Evolutionary conservation across 805 yeast genomes (phyloP).

Genomic region (Pichia manshurica): DNA sequence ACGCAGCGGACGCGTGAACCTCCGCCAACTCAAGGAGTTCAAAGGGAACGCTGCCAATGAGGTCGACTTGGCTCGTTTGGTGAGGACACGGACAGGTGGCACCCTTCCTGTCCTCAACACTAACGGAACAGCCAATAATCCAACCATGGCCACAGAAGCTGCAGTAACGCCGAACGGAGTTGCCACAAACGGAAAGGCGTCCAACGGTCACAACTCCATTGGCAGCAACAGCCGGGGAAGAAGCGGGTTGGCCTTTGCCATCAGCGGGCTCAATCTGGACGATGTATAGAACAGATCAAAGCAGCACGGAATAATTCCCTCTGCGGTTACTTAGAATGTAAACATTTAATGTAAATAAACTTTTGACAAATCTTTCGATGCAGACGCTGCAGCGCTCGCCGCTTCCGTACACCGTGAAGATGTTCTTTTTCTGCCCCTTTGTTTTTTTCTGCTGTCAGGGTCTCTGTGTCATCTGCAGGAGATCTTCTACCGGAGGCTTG

Average conservation of each 20-base stretch:
- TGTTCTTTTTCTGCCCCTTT: background rate
- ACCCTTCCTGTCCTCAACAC: background rate
- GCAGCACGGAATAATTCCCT: too few relatives aligned
- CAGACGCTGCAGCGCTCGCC: too few relatives aligned
- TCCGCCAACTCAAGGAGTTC: constrained; percentile 4
- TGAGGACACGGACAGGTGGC: constrained; percentile 3
- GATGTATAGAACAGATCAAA: too few relatives aligned
- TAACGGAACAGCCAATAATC: too few relatives aligned
- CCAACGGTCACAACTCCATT: background rate
- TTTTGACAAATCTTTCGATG: too few relatives aligned
- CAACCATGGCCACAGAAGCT: too few relatives aligned
- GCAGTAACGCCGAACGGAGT: background rate
- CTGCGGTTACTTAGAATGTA: too few relatives aligned
- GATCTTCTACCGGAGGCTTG: background rate
- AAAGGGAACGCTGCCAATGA: background rate
- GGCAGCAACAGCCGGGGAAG: background rate
- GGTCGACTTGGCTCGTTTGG: background rate
- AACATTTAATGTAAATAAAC: too few relatives aligned
- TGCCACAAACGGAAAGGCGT: background rate
- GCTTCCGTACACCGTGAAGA: background rate
- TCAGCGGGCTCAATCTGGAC: constrained; percentile 12
- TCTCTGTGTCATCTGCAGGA: background rate
- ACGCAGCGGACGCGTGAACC: constrained; percentile 1
- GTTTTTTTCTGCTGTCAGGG: background rate
- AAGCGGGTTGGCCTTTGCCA: constrained; percentile 16